A percentile compares a stretch with the other conserved stretches of the same genome.
Conservation (phyloP, 2,329 filamentous ascomycete species). For the Fusarium nodosum region DNA sequence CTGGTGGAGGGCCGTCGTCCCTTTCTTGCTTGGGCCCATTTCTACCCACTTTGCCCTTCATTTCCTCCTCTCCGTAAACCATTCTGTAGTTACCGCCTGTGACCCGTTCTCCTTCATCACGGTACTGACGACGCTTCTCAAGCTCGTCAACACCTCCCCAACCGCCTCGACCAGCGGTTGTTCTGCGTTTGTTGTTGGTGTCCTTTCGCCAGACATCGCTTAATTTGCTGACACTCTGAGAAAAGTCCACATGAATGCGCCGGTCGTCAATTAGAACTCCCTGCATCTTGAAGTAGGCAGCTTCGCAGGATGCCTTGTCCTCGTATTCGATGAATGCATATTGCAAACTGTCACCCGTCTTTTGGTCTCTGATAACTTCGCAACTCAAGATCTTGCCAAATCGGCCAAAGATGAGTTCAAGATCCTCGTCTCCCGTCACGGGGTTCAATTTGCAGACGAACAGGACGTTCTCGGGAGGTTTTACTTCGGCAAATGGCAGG, state of each 20-base stretch:
- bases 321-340: conserved; percentile 99
- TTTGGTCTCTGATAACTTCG: conserved; percentile 94
- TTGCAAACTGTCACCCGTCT: conserved; percentile 93
- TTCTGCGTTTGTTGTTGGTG: conserved; percentile 82
- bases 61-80: conserved; percentile 82
- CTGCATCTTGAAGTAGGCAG: conserved; percentile 99
- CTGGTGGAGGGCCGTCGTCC: conserved; percentile 31
- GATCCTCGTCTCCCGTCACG: conserved; percentile 92
- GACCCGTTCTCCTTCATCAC: conserved; percentile 69
- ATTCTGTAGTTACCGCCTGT: conserved; percentile 74
- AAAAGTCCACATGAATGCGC: conserved; percentile 98
- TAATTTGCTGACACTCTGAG: conserved; percentile 89
- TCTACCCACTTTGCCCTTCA: conserved; percentile 65
- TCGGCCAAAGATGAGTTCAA: conserved; percentile 95
- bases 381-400: conserved; percentile 96
- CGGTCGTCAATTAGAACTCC: conserved; percentile 96
- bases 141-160: conserved; percentile 92
- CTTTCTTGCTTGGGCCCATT: conserved; percentile 52
- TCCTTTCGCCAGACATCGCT: conserved; percentile 90
- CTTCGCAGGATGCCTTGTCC: conserved; percentile 91
- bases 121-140: conserved; percentile 92
- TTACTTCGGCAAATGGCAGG: conserved; percentile 95
- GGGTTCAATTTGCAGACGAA: conserved; percentile 99
- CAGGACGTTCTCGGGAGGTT: conserved; percentile 94
- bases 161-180: conserved; percentile 73